These are phyloP conservation scores for Ophiostoma montium DNA, from an alignment of 2,329 filamentous ascomycete species.

Conservation along the genomic window DNA sequence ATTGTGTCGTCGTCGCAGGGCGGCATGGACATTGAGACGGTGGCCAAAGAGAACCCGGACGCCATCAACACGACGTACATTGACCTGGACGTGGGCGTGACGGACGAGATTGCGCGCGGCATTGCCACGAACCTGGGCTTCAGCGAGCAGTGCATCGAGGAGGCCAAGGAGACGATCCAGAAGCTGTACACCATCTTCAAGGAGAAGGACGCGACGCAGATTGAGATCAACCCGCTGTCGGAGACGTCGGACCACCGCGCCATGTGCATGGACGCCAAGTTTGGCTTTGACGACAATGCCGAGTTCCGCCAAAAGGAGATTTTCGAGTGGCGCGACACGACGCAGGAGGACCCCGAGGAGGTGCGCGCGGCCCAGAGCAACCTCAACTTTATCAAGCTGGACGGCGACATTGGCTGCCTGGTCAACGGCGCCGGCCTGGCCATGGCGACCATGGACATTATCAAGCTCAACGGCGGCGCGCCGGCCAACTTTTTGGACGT, in stretches of 20 bases:
- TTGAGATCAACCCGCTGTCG: conserved; percentile 98
- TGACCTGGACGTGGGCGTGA: conserved; percentile 88
- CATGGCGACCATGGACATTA: conserved; percentile 99
- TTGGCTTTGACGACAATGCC: conserved; percentile 97
- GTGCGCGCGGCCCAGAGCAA: conserved; percentile 89
- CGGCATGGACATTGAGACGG: conserved; percentile 97
- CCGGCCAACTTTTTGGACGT: conserved; percentile 99
- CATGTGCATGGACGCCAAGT: conserved; percentile 98
- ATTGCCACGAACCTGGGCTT: conserved; percentile 91
- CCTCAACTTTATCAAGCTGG: conserved; percentile 99
- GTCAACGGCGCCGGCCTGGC: conserved; percentile 98
- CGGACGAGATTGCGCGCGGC: conserved; percentile 81
- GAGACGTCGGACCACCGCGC: conserved; percentile 98
- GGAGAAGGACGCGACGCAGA: conserved; percentile 97
- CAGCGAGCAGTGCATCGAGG: conserved; percentile 92
- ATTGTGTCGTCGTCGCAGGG: conserved; percentile 97
- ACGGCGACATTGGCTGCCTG: conserved; percentile 96
- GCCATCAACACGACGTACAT: conserved; percentile 91
- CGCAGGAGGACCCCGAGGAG: conserved; percentile 94
- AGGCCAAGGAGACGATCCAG: conserved; percentile 91
- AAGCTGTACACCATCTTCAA: conserved; percentile 98
- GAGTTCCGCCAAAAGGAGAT: conserved; percentile 96
- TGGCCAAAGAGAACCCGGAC: conserved; percentile 93
- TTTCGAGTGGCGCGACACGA: conserved; percentile 84
- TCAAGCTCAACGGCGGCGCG: conserved; percentile 94